These are phyloP conservation scores for Dactylellina leptospora DNA, from an alignment of 2,329 filamentous ascomycete genomes.

Conservation along the genomic window DNA sequence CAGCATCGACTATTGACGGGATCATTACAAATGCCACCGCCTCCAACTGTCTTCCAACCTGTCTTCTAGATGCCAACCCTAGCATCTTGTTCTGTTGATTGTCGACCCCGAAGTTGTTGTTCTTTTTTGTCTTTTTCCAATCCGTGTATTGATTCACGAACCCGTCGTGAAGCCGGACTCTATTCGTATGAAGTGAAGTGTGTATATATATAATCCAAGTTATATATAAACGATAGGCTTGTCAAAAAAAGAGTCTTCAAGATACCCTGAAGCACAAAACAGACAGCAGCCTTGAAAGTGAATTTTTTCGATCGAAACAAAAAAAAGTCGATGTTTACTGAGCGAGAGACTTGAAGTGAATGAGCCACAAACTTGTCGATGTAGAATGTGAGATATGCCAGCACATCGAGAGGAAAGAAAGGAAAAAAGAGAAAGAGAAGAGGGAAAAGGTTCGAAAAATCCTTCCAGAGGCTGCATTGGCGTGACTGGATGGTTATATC, in stretches of 20 bases:
- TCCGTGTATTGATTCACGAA: conserved; percentile 39
- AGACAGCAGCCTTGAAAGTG: conserved; percentile 7
- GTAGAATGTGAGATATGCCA: conserved; percentile 36
- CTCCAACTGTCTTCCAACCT: conserved; percentile 6
- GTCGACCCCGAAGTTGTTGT: not conserved
- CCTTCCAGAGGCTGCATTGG: not conserved
- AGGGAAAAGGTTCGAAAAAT: conserved; percentile 20
- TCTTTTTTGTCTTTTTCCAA: conserved; percentile 4
- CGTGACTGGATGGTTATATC: conserved; percentile 3
- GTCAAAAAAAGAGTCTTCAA: not conserved
- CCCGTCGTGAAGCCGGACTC: conserved; percentile 39
- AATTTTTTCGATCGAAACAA: conserved; percentile 4
- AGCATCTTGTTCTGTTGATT: conserved; percentile 4
- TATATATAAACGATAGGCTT: no score
- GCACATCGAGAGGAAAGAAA: conserved; percentile 39
- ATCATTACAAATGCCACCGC: conserved; percentile 18
- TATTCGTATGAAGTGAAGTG: not conserved
- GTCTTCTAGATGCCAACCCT: conserved; percentile 14
- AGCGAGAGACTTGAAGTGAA: conserved; percentile 24
- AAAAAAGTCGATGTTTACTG: not conserved
- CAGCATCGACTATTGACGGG: conserved; percentile 15
- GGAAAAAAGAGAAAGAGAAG: conserved; percentile 18
- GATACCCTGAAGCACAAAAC: not conserved
- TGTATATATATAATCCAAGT: no score
- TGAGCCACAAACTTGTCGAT: conserved; percentile 23